Conservation (phyloP, 306 rosid species). For the Corylus americana region DNA sequence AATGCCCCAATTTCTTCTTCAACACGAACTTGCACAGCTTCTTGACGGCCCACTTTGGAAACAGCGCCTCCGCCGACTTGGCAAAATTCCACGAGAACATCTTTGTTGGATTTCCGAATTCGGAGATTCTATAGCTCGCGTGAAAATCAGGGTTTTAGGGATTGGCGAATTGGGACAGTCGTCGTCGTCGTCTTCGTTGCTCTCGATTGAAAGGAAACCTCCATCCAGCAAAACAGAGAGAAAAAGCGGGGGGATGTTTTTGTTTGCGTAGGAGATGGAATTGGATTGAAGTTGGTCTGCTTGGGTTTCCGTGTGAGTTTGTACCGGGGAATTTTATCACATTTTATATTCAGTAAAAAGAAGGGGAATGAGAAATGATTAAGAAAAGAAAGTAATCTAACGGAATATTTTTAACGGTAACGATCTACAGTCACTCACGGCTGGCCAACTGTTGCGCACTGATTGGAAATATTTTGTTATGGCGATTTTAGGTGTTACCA, state of each 20-base stretch:
- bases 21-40: constrained; percentile 80
- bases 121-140: not conserved
- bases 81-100: constrained; percentile 92
- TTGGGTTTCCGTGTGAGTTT: not conserved
- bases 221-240: constrained; percentile 31
- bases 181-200: constrained; percentile 17
- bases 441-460: too few species aligned
- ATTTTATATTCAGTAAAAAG: not conserved
- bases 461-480: too few species aligned
- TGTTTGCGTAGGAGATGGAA: not conserved
- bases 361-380: not conserved
- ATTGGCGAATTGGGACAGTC: constrained; percentile 15
- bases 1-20: constrained; percentile 92
- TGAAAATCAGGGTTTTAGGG: constrained; percentile 28
- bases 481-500: too few species aligned
- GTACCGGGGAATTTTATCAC: not conserved
- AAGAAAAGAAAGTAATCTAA: not conserved
- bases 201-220: constrained; percentile 22
- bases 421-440: not conserved
- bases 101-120: constrained; percentile 17
- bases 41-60: constrained; percentile 87
- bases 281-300: not conserved
- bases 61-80: constrained; percentile 92
- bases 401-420: not conserved
- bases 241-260: not conserved